A percentile compares a stretch with the other conserved stretches of the same genome.
These are phyloP conservation scores for Helicostylum pulchrum DNA, from an alignment of 192 early-diverging fungal species.

Conservation along the genomic window DNA sequence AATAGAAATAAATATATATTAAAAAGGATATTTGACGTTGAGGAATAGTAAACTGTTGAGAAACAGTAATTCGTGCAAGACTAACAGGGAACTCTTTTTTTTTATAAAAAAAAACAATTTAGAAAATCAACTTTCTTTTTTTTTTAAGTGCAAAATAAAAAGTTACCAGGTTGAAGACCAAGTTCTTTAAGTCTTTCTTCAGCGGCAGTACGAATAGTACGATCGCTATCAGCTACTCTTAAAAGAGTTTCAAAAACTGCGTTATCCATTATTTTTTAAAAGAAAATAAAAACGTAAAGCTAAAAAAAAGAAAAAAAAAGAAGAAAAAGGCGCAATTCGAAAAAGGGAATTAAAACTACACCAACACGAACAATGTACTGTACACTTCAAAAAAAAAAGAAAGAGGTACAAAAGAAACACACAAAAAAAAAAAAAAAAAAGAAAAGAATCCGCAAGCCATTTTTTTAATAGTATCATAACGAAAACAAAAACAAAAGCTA, in stretches of 20 bases:
- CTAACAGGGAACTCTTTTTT: slow-evolving; percentile 63
- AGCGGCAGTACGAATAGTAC: slow-evolving; percentile 59
- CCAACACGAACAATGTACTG: too few species aligned
- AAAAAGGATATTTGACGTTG: slow-evolving; percentile 66
- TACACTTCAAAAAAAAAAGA: too few species aligned
- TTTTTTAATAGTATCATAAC: too few species aligned
- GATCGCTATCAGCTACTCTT: slow-evolving; percentile 65
- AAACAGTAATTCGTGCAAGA: slow-evolving; percentile 59
- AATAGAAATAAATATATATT: neutral
- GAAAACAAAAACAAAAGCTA: too few species aligned
- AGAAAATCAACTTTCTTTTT: neutral
- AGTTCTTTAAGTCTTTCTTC: slow-evolving; percentile 70
- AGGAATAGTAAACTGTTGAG: slow-evolving; percentile 57
- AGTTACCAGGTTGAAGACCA: slow-evolving; percentile 56
- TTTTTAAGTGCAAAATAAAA: too few species aligned
- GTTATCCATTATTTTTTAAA: slow-evolving; percentile 58
- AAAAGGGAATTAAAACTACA: too few species aligned
- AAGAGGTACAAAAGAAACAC: too few species aligned
- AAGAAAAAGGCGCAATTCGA: too few species aligned
- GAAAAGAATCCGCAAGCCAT: too few species aligned
- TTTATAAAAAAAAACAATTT: slow-evolving; percentile 13
- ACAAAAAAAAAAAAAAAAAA: too few species aligned
- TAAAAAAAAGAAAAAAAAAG: too few species aligned
- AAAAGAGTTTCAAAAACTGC: slow-evolving; percentile 68
- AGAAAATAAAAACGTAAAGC: too few species aligned